A percentile compares a stretch with the other conserved stretches of the same genome.
phyloP scores from a whole-genome alignment of 192 early-diverging fungal genomes.

The Coemansia sp. region DNA sequence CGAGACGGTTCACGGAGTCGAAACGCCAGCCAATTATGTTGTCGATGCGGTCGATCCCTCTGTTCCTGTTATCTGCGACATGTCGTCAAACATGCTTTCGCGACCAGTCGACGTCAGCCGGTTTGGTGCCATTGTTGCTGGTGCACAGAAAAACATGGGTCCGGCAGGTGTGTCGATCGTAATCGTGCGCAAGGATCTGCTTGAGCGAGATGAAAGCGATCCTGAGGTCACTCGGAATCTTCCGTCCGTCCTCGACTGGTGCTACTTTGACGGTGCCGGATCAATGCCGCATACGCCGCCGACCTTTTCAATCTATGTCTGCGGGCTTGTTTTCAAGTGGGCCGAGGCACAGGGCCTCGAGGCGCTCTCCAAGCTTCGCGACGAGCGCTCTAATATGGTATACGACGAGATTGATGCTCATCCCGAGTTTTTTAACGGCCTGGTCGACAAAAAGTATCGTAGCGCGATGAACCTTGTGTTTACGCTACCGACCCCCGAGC shows the following conservation, averaged over 20 bases:
- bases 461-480: slow-evolving; percentile 94
- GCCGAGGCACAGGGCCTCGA: slow-evolving; percentile 62
- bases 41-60: slow-evolving; percentile 44
- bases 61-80: slow-evolving; percentile 88
- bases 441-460: slow-evolving; percentile 60
- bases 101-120: slow-evolving; percentile 75
- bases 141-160: slow-evolving; percentile 96
- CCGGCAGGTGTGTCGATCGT: slow-evolving; percentile 92
- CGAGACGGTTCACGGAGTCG: slow-evolving; percentile 97
- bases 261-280: slow-evolving; percentile 71
- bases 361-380: slow-evolving; percentile 64
- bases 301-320: slow-evolving; percentile 89
- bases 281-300: slow-evolving; percentile 98
- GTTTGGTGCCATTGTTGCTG: slow-evolving; percentile 88
- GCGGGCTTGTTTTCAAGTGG: slow-evolving; percentile 87
- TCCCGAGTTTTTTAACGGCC: slow-evolving; percentile 67
- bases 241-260: slow-evolving; percentile 86
- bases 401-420: slow-evolving; percentile 61
- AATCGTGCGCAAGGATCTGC: slow-evolving; percentile 86
- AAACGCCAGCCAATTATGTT: slow-evolving; percentile 57
- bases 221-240: slow-evolving; percentile 45
- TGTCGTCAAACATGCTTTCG: slow-evolving; percentile 83
- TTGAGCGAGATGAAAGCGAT: slow-evolving; percentile 56
- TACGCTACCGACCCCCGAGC: slow-evolving; percentile 58
- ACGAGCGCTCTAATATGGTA: slow-evolving; percentile 64